Evolutionary conservation across 306 rosid genomes (phyloP), one percentile per base, ranked within the genome.

Genomic region (Cucurbita maxima): DNA sequence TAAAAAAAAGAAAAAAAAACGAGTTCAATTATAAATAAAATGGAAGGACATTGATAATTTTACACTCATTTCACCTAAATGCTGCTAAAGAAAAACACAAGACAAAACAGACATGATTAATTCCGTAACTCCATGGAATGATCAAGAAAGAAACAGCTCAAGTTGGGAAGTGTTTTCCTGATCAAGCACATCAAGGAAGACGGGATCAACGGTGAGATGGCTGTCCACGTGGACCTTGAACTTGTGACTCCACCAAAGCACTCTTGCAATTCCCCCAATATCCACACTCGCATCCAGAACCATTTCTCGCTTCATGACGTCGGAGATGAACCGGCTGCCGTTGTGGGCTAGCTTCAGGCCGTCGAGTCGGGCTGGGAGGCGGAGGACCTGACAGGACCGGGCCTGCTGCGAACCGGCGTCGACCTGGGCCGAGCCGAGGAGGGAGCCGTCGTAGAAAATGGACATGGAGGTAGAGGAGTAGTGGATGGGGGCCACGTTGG

Each of bases 381-480:
- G 88, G 68, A 90, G 86, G 11, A 86, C 62, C 88, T 90, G 86
- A 72, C 93, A 88, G 9, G 97, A 93, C 40, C 83, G 79, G 0
- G 97, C 72, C 0, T 83, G 72, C 79, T 93, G 98, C 0, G 94
- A 90, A 8, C 97, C 96, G 68, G 97, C 93, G 8, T 81, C 60
- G 1, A 93, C 89, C 10, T 76, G 69, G 44, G 98, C 97, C 0
- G 98, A 83, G 20, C 98, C 98, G 38, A 93, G 91, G 34, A 90
- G 90, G 0, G 90, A 85, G 4, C 90, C 98, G 2, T 80, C 62
- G 87, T 93, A 93, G 85, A 72, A 90, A 62, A 93, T 93, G 58
- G 98, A 90, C 97, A 93, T 84, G 78, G 86, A 68, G 69, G 98
- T 77, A 79, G 93, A 84, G 79, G 93, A 83, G 90, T 88, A 93